Base-by-base conservation (phyloP, 2,329 filamentous ascomycete genomes). In the Fonsecaea pedrosoi region DNA sequence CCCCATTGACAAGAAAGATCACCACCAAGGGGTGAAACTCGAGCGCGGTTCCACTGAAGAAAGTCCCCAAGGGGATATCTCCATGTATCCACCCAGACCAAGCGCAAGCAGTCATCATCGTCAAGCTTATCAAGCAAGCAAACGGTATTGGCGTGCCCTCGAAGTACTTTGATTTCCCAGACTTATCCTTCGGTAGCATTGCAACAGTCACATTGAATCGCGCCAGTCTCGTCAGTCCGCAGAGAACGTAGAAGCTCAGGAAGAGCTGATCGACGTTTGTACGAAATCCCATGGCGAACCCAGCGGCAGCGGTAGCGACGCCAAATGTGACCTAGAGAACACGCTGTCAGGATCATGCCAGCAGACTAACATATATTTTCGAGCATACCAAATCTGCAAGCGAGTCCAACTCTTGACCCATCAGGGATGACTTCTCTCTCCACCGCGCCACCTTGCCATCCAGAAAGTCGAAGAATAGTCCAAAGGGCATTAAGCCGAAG, bases 361-460 rank as follows among this genome's bases (percentile, higher is more conserved):
- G 54, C 25, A 32, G 21, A 55, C 10, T 18, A 60, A 25, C 15
- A 4, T 37, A 30, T 45, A n/a, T 57, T 58, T 45, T 9, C 45
- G 42, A 35, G 75, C 87, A 34, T 89, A 97, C 93, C 84, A 99
- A 79, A 78, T 99, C 95, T 63, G 95, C 95, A 56, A 99, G 85
- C 6, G 94, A 98, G 79, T 99, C 95, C 64, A 99, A 83, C 80
- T 99, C 95, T 80, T 97, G 94, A 12, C 95, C 95, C 94, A 99
- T 98, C 77, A 99, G 84, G 74, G 92, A 96, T 75, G 92, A 95
- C 89, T 97, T 99, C 82, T 92, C 90, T 78, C 95, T 89, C 95
- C 95, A 98, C 71, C 95, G 86, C 70, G 95, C 95, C 64, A 99
- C 94, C 77, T 94, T 95, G 76, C 95, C 95, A 79, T 99, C 95